These are phyloP conservation scores for Hamamelis virginiana DNA, from an alignment of 164 flowering plant genomes.

Conservation along the genomic window DNA sequence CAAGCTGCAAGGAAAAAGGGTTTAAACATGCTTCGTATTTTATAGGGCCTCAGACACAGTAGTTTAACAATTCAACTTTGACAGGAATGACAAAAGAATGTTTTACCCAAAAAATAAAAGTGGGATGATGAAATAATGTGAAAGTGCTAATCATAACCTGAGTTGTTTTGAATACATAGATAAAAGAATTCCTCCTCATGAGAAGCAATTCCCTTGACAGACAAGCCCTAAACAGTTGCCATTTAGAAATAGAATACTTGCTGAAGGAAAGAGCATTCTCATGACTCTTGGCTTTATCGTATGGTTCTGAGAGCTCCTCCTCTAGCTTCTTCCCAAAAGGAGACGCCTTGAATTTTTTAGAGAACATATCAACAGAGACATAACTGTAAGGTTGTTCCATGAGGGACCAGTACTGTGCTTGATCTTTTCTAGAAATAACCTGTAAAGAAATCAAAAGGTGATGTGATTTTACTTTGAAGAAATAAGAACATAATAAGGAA, in stretches of 20 bases:
- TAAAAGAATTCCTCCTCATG: conserved; percentile 44
- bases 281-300: conserved; percentile 23
- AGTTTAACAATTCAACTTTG: too few relatives aligned
- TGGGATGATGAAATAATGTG: background rate
- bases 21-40: background rate
- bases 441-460: conserved; percentile 9
- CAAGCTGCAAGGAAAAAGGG: conserved; percentile 32
- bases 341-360: conserved; percentile 25
- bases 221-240: conserved; percentile 42
- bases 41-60: background rate
- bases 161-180: conserved; percentile 37
- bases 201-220: conserved; percentile 42
- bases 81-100: too few relatives aligned
- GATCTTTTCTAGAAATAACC: conserved; percentile 50
- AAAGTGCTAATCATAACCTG: conserved; percentile 27
- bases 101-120: background rate
- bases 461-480: background rate
- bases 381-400: conserved; percentile 22
- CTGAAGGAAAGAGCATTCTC: conserved; percentile 30
- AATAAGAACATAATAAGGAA: background rate
- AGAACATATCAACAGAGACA: conserved; percentile 28
- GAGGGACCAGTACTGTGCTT: conserved; percentile 39
- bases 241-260: conserved; percentile 27
- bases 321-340: conserved; percentile 26
- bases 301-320: conserved; percentile 27